Conservation (phyloP, 2,329 filamentous ascomycete species). For the Colletotrichum endophyticum region DNA sequence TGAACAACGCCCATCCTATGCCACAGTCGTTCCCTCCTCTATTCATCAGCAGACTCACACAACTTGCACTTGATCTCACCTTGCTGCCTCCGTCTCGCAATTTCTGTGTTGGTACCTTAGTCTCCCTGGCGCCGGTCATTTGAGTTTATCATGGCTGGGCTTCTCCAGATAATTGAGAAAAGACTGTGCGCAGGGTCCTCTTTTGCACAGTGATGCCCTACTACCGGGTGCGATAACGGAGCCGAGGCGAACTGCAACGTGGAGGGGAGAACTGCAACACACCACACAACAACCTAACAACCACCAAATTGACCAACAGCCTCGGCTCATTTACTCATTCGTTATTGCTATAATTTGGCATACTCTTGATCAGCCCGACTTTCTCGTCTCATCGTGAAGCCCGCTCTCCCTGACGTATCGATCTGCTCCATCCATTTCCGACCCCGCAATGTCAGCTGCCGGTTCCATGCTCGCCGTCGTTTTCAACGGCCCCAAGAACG, state of each 20-base stretch:
- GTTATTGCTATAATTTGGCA: neutral
- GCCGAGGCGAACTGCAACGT: neutral
- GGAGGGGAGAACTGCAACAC: neutral
- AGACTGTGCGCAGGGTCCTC: neutral
- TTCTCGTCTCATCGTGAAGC: neutral
- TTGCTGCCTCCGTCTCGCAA: neutral
- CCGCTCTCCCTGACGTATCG: neutral
- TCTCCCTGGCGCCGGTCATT: neutral
- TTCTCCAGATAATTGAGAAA: neutral
- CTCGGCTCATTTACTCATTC: neutral
- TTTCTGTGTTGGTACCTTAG: neutral
- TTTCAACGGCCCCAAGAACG: conserved; percentile 78
- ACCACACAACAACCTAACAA: neutral
- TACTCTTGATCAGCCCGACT: neutral
- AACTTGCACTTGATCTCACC: neutral
- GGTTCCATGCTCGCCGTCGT: conserved; percentile 85
- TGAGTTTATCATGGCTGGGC: neutral
- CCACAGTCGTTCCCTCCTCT: neutral
- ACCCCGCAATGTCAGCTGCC: conserved; percentile 6
- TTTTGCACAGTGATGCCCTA: neutral
- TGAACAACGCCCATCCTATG: neutral
- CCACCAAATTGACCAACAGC: neutral
- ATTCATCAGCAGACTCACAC: neutral
- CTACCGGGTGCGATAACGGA: neutral
- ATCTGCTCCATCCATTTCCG: neutral